These are phyloP conservation scores for Ceratocystis smalleyi DNA, from an alignment of 2,329 filamentous ascomycete species.

Conservation along the genomic window DNA sequence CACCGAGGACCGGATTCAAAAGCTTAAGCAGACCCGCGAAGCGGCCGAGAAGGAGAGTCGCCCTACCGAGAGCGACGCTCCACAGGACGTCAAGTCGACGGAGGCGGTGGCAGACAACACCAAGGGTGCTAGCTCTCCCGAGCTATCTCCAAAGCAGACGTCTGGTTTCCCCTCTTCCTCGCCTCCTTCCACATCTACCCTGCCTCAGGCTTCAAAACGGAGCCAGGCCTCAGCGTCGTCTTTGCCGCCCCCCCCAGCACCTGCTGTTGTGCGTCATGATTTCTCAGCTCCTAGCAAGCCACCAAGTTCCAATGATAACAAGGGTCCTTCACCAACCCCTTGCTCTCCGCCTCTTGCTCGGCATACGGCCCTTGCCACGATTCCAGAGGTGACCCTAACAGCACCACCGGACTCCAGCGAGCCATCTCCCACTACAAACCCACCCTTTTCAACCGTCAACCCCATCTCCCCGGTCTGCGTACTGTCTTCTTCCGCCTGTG, in stretches of 20 bases:
- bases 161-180: neutral
- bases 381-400: constrained; percentile 27
- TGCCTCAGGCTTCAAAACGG: neutral
- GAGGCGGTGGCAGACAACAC: neutral
- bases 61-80: neutral
- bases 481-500: constrained; percentile 1
- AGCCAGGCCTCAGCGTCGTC: neutral
- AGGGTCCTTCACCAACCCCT: neutral
- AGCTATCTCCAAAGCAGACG: neutral
- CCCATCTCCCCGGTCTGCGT: constrained; percentile 11
- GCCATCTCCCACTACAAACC: constrained; percentile 9
- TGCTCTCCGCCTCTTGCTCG: constrained; percentile 9
- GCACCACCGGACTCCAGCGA: constrained; percentile 16
- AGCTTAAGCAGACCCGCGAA: constrained; percentile 27
- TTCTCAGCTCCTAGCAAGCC: neutral
- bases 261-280: neutral
- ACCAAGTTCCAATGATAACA: neutral
- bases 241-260: neutral
- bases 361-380: constrained; percentile 26
- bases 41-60: constrained; percentile 2
- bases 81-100: neutral
- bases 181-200: neutral
- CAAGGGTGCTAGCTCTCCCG: neutral
- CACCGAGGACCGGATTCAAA: constrained; percentile 36
- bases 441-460: constrained; percentile 7